Evolutionary conservation across 352 stramenopile species (phyloP), one percentile per base, ranked within the genome.

Genomic region (Poterioochromonas sp.): DNA sequence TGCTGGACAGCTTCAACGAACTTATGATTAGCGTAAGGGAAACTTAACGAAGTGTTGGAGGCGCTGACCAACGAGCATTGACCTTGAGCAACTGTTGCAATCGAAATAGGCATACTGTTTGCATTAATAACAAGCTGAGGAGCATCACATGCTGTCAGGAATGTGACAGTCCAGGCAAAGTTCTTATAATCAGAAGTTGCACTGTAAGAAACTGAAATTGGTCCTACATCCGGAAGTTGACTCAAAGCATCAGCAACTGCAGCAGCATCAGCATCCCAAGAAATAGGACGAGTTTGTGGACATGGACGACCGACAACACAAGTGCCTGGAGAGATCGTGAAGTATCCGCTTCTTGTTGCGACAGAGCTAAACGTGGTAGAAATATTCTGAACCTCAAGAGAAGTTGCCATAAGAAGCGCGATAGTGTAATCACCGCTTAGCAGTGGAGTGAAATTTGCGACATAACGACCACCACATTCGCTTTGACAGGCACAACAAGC

Each of bases 371-470:
- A 78, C 1, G 2, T 18, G 3, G 71, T 69, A 29, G 71, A 78
- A 53, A 78, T 78, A 78, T 78, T 78, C 34, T 78, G 71, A 18
- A 78, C 47, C n/a, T 78, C 71, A 26, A 78, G 51, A 8, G 18
- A 26, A 29, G 5, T 2, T n/a, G 41, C 71, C 2, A 47, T 12
- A 40, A 78, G 5, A 26, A 97, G 84, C 0, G 85, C 86, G 37
- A 98, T 83, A 0, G 90, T 96, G 82, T 96, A 91, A 22, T 83
- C 80, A 0, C 90, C 91, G 47, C 87, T 94, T 44, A 87, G 83
- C 53, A 90, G 83, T 0, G 92, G 91, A 0, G 85, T 82, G 82
- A 95, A 98, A 20, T 79, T 86, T 26, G 95, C 85, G 20, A 88
- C 87, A 85, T 95, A 96, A 35, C 87, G 76, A 15, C 92, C 91